Percentiles rank a stretch among this genome's conserved stretches.
Evolutionary conservation across 306 rosid species (phyloP).

Genomic region (Lithocarpus polystachyus): DNA sequence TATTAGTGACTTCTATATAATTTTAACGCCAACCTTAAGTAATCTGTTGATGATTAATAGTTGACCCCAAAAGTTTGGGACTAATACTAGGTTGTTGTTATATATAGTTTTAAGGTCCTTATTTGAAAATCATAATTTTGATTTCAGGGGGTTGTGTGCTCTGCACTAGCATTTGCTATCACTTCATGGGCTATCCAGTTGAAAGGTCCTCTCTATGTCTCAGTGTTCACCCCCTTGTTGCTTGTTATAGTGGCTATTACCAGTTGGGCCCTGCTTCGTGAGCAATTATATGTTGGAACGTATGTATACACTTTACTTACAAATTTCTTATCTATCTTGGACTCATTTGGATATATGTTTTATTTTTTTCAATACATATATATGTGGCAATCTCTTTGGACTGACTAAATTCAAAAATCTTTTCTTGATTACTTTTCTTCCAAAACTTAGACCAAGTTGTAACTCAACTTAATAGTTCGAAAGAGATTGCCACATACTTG

Average conservation of each 20-base stretch:
- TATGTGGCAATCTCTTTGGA: neutral
- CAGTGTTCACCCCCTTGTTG: constrained; percentile 65
- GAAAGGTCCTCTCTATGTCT: constrained; percentile 74
- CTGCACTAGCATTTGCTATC: constrained; percentile 46
- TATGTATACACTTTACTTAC: constrained; percentile 20
- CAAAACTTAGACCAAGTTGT: no score
- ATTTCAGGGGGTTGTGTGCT: constrained; percentile 58
- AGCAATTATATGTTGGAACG: constrained; percentile 72
- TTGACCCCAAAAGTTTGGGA: no score
- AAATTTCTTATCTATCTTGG: neutral
- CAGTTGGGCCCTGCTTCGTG: constrained; percentile 67
- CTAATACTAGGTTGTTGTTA: no score
- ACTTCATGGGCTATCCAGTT: constrained; percentile 65
- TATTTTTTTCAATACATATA: no score
- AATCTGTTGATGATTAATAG: no score
- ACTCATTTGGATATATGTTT: no score
- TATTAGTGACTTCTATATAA: no score
- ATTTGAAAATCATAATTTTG: neutral
- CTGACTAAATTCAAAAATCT: neutral
- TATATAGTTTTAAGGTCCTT: no score
- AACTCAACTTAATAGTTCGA: no score
- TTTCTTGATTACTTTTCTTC: neutral
- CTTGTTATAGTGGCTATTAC: constrained; percentile 54
- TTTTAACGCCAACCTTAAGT: no score
- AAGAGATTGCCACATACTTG: no score